A percentile compares a stretch with the other conserved stretches of the same genome.
phyloP scores from a whole-genome alignment of 2,329 filamentous ascomycete genomes.

The Cladosporium colombiae region DNA sequence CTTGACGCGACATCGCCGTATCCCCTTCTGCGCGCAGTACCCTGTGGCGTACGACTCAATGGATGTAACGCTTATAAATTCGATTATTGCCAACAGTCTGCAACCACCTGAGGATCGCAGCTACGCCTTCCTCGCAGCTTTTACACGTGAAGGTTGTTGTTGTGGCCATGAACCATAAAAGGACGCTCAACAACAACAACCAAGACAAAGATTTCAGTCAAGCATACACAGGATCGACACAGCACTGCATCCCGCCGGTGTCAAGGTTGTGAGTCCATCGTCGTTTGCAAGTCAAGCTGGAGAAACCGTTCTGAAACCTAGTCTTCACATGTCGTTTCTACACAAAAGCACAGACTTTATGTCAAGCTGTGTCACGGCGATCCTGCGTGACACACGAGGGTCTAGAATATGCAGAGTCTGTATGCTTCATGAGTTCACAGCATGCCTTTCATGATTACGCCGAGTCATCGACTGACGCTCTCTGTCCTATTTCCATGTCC shows the following conservation, averaged over 20 bases:
- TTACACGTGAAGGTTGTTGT: constrained; percentile 8
- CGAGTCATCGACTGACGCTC: constrained; percentile 1
- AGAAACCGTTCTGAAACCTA: constrained; percentile 12
- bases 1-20: constrained; percentile 15
- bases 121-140: constrained; percentile 1
- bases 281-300: constrained; percentile 10
- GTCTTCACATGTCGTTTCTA: constrained; percentile 5
- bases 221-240: constrained; percentile 11
- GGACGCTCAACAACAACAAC: constrained; percentile 13
- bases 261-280: constrained; percentile 3
- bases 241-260: constrained; percentile 2
- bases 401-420: constrained; percentile 1
- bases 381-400: constrained; percentile 6
- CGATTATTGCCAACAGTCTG: constrained; percentile 6
- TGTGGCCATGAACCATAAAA: constrained; percentile 10
- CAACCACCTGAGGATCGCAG: constrained; percentile 9
- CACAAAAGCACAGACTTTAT: constrained; percentile 4
- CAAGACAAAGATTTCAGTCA: constrained; percentile 1
- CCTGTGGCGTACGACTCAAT: constrained; percentile 9
- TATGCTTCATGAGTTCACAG: constrained; percentile 10
- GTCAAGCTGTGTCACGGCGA: constrained; percentile 5
- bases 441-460: constrained; percentile 2
- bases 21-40: constrained; percentile 15
- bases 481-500: constrained; percentile 1
- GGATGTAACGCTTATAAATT: constrained; percentile 15